phyloP scores from a whole-genome alignment of 768 basidiomycete species.

The Amanita phalloides region DNA sequence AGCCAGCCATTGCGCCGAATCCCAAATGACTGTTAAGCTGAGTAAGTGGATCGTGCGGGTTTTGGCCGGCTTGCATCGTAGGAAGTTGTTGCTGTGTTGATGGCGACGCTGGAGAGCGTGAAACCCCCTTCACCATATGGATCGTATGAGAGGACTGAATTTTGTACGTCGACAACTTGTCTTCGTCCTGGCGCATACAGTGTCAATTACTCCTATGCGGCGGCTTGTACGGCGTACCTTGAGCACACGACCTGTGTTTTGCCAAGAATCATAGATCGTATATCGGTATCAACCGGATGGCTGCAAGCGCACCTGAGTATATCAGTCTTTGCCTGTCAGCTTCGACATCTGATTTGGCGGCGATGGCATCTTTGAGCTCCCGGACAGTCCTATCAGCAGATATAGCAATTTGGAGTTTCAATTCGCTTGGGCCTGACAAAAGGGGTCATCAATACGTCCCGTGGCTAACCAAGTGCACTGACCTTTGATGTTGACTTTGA shows the following conservation, averaged over 20 bases:
- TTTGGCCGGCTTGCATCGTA: conserved; percentile 87
- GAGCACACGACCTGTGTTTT: conserved; percentile 49
- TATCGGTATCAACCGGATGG: not conserved
- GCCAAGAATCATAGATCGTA: not conserved
- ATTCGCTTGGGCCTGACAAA: conserved; percentile 68
- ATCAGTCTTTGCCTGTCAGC: conserved; percentile 87
- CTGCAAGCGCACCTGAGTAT: conserved; percentile 59
- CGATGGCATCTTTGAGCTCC: conserved; percentile 88
- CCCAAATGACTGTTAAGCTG: conserved; percentile 71
- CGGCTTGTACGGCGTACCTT: conserved; percentile 34
- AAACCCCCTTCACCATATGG: conserved; percentile 87
- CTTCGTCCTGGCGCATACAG: conserved; percentile 54
- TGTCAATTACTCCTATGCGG: not conserved
- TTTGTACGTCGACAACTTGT: conserved; percentile 75
- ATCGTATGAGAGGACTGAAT: conserved; percentile 83
- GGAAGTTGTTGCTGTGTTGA: conserved; percentile 54
- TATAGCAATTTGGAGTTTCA: conserved; percentile 86
- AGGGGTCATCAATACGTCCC: not conserved
- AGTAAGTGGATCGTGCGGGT: conserved; percentile 77
- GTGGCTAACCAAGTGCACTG: conserved; percentile 11
- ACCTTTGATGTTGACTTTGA: conserved; percentile 64
- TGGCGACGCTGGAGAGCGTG: conserved; percentile 31
- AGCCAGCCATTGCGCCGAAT: conserved; percentile 70
- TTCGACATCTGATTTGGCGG: conserved; percentile 74
- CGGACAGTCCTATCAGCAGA: conserved; percentile 72